These are phyloP conservation scores for Vicia faba DNA, from an alignment of 306 rosid genomes.

Conservation along the genomic window DNA sequence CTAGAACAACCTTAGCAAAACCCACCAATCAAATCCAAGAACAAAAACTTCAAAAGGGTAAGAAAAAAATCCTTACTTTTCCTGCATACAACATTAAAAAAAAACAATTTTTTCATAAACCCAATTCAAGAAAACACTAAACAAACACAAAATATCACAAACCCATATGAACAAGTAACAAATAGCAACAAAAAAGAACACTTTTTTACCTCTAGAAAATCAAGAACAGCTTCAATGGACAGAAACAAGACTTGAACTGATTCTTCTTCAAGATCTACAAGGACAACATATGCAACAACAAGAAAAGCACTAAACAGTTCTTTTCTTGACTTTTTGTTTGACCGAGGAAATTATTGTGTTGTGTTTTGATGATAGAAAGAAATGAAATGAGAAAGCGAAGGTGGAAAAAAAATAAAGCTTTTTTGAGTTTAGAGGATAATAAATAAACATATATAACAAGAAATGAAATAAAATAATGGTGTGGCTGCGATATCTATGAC, in stretches of 20 bases:
- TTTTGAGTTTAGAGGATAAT: constrained; percentile 12
- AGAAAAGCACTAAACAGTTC: constrained; percentile 9
- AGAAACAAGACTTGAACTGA: background rate
- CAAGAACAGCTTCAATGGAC: constrained; percentile 13
- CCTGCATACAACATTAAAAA: constrained; percentile 36
- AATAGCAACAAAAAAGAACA: background rate
- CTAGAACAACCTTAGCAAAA: constrained; percentile 32
- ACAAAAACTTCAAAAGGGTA: constrained; percentile 20
- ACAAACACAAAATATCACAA: constrained; percentile 11
- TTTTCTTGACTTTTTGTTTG: constrained; percentile 37
- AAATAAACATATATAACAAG: too few relatives aligned
- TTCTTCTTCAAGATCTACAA: constrained; percentile 35
- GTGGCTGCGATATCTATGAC: constrained; percentile 49
- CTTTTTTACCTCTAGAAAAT: background rate
- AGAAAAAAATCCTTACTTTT: constrained; percentile 28
- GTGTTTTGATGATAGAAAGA: background rate
- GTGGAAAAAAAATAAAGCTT: background rate
- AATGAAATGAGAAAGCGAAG: background rate
- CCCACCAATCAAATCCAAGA: constrained; percentile 36
- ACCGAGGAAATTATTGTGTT: constrained; percentile 17
- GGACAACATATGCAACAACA: constrained; percentile 11
- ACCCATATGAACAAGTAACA: constrained; percentile 24
- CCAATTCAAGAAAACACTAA: constrained; percentile 15
- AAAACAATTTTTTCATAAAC: background rate
- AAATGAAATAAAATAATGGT: background rate